Conservation (phyloP, 352 stramenopile genomes). For the Phytopythium vexans region DNA sequence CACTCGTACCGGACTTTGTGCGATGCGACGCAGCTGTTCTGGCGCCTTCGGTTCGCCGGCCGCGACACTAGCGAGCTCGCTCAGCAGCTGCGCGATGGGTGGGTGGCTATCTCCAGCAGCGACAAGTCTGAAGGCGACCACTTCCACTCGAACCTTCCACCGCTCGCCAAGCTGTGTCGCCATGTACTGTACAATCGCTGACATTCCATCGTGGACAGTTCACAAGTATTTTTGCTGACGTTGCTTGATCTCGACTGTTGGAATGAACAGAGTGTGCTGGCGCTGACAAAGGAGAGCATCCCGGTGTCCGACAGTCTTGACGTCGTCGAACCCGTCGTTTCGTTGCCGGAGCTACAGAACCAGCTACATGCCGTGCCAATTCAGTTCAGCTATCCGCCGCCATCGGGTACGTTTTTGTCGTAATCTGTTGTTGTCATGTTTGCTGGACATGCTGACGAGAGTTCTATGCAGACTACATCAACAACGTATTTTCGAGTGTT, state of each 20-base stretch:
- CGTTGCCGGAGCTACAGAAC: constrained; percentile 34
- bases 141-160: constrained; percentile 1
- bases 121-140: neutral
- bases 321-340: constrained; percentile 22
- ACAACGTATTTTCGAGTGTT: constrained; percentile 44
- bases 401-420: constrained; percentile 13
- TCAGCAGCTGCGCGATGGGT: constrained; percentile 56
- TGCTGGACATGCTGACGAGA: neutral
- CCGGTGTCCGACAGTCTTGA: constrained; percentile 17
- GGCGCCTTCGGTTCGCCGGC: constrained; percentile 76
- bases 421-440: neutral
- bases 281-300: constrained; percentile 32
- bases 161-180: constrained; percentile 12
- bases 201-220: neutral
- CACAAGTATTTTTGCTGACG: constrained; percentile 1
- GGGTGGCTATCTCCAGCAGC: constrained; percentile 16
- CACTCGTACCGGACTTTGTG: constrained; percentile 58
- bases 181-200: constrained; percentile 36
- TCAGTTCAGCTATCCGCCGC: constrained; percentile 56
- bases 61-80: constrained; percentile 51
- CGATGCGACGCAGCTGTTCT: constrained; percentile 81
- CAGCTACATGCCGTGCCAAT: constrained; percentile 38
- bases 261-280: constrained; percentile 49
- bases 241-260: constrained; percentile 1
- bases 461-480: constrained; percentile 27